phyloP scores from a whole-genome alignment of 2,329 filamentous ascomycete genomes.

The Ophiocordyceps camponoti-floridani region DNA sequence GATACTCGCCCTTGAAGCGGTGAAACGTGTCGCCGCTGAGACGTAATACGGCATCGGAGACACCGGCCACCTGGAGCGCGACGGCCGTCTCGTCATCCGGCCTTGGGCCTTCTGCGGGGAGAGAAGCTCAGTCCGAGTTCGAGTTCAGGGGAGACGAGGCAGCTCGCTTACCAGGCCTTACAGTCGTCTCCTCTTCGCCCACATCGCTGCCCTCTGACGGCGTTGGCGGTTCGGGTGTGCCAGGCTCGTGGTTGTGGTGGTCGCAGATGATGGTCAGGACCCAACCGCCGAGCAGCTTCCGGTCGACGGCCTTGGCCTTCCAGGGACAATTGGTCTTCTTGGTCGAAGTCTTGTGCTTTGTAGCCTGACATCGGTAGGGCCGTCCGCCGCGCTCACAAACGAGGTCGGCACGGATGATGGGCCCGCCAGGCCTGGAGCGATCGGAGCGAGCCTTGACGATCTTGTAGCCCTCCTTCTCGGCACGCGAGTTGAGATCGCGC shows the following conservation, averaged over 20 bases:
- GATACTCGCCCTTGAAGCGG: constrained; percentile 23
- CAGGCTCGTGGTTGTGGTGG: constrained; percentile 25
- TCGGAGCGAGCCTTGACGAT: constrained; percentile 26
- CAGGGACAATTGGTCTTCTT: constrained; percentile 28
- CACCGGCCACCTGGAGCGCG: constrained; percentile 20
- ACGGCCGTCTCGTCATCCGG: constrained; percentile 18
- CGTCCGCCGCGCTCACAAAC: constrained; percentile 26
- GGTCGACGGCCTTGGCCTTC: constrained; percentile 26
- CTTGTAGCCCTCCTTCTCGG: constrained; percentile 26
- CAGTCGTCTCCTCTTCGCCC: constrained; percentile 7
- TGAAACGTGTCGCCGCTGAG: constrained; percentile 25
- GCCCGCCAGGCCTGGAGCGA: constrained; percentile 20
- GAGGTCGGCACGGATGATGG: constrained; percentile 24
- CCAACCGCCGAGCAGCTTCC: constrained; percentile 24
- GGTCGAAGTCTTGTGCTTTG: constrained; percentile 25
- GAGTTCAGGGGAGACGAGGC: not conserved
- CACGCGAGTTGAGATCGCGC: constrained; percentile 19
- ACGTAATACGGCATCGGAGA: constrained; percentile 18
- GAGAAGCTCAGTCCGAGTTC: not conserved
- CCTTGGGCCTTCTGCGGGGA: constrained; percentile 10
- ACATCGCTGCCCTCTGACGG: constrained; percentile 14
- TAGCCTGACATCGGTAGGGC: constrained; percentile 24
- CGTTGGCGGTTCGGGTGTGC: constrained; percentile 23
- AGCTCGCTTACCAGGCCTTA: constrained; percentile 3
- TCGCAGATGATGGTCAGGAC: constrained; percentile 25